Evolutionary conservation across 2,329 filamentous ascomycete genomes (phyloP), one percentile per base, ranked within the genome.

Genomic region (Colletotrichum euphorbiae): DNA sequence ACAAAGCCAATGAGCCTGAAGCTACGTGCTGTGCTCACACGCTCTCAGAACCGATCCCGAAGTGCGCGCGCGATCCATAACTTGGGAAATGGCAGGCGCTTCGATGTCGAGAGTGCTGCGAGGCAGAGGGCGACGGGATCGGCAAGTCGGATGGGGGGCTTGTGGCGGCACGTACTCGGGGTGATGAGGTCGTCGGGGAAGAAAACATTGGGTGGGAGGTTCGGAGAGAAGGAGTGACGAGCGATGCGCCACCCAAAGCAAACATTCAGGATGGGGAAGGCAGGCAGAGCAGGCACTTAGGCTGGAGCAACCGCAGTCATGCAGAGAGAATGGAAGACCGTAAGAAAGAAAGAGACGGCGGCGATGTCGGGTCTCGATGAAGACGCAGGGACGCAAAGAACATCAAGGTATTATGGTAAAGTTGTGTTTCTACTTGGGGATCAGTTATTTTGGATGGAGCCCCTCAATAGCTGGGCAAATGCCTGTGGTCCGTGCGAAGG

Each of bases 11-110:
- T 57, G 19, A 70, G 71, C 69, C 70, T 66, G 66, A 65, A 71
- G 72, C 76, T 74, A 76, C 51, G 70, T 71, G 65, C 70, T 72
- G 65, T 67, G 72, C 72, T 78, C 76, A 77, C 72, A 74, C 72
- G 69, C 72, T 74, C 67, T 73, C 71, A 64, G 71, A 62, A 69
- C 65, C 67, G 65, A 71, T 63, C 64, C 68, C 71, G 55, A 64
- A 63, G 68, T 69, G 66, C 71, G 74, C 73, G 69, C 71, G 65
- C 71, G 72, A 74, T 78, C 77, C 77, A 78, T 78, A 76, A 76
- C 76, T 77, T 71, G 57, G 63, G 33, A 51, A 50, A 38, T 19
- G 45, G 48, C 54, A 54, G 33, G 50, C 48, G 42, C 45, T 70
- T 57, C 31, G 64, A 48, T 21, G 42, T 12, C 36, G 21, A 45